A percentile compares a stretch with the other conserved stretches of the same genome.
Evolutionary conservation across 192 early-diverging fungal species (phyloP).

Genomic region (Coemansia sp.): DNA sequence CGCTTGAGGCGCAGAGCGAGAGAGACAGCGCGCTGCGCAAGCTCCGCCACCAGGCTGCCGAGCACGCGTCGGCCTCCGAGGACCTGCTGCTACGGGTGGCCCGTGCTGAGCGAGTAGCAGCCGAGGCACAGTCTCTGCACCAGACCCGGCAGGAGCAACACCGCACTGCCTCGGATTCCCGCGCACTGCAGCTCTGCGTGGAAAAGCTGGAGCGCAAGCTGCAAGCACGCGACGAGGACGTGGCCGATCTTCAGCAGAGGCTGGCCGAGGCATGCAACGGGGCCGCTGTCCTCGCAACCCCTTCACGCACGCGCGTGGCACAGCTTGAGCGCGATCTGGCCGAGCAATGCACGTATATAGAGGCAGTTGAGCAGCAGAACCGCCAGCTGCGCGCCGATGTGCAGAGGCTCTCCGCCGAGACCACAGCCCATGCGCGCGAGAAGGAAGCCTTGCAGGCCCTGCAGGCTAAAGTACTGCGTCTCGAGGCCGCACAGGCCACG

Average conservation of each 20-base stretch:
- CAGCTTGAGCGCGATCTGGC: conserved; percentile 47
- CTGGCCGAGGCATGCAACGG: not conserved
- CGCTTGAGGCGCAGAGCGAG: conserved; percentile 9
- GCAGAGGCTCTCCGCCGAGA: conserved; percentile 42
- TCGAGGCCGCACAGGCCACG: conserved; percentile 44
- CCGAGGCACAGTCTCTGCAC: conserved; percentile 9
- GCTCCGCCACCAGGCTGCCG: conserved; percentile 3
- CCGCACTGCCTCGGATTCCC: not conserved
- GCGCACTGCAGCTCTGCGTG: not conserved
- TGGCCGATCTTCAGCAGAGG: conserved; percentile 6
- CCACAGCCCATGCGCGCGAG: conserved; percentile 53
- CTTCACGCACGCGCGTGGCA: conserved; percentile 11
- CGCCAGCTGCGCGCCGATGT: conserved; percentile 52
- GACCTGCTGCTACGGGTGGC: conserved; percentile 14
- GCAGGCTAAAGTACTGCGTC: conserved; percentile 55
- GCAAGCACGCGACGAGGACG: conserved; percentile 9
- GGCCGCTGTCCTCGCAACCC: conserved; percentile 4
- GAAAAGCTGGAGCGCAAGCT: too few species aligned
- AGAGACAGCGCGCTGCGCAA: conserved; percentile 6
- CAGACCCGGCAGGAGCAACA: not conserved
- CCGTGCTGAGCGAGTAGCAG: conserved; percentile 22
- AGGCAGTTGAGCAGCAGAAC: conserved; percentile 53
- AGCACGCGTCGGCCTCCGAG: conserved; percentile 6
- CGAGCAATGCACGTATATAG: conserved; percentile 56
- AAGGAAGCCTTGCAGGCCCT: conserved; percentile 24